Base-by-base conservation (phyloP, 2,329 filamentous ascomycete genomes). In the Fonsecaea multimorphosa region DNA sequence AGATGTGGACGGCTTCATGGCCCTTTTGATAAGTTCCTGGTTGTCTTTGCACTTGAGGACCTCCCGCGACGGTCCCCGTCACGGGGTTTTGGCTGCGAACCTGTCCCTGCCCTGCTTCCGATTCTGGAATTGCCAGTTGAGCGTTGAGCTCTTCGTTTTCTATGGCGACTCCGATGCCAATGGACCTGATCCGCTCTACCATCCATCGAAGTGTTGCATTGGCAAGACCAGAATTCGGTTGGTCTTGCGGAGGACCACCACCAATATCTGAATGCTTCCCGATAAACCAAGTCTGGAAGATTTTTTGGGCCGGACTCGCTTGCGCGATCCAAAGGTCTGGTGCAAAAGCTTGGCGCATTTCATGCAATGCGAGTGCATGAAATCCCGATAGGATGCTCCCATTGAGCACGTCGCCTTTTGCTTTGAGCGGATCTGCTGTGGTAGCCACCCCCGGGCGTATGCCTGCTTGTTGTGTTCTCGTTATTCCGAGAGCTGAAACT, bases 201-300 rank as follows among this genome's bases (percentile, higher is more conserved):
- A 49, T 49, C 44, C 44, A 49, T 49, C 44, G 19, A 2, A 49
- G 22, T 9, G 19, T 19, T 24, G 6, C 22, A 27, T 11, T 12
- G 6, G 44, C 44, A 1, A 49, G 44, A 49, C 44, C 44, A 24
- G 44, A 11, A 12, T 49, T 3, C 11, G 44, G 44, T 12, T 11
- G 3, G 3, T 4, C 44, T 12, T 6, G 2, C 8, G 8, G 9
- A 24, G 22, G 7, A 8, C 19, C 44, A 24, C 44, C 44, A 14
- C 44, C 44, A 16, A 49, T 8, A 12, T 49, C 44, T 49, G 44
- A 49, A 49, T 49, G 44, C 14, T 49, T 49, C 44, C 44, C 44
- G 24, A 24, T 11, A 49, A 49, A 49, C 44, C 44, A 49, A 12
- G 44, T 49, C 44, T 49, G 44, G 24, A 22, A 2, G 3, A 49